phyloP scores from a whole-genome alignment of 192 early-diverging fungal species.

The Linnemannia hyalina region DNA sequence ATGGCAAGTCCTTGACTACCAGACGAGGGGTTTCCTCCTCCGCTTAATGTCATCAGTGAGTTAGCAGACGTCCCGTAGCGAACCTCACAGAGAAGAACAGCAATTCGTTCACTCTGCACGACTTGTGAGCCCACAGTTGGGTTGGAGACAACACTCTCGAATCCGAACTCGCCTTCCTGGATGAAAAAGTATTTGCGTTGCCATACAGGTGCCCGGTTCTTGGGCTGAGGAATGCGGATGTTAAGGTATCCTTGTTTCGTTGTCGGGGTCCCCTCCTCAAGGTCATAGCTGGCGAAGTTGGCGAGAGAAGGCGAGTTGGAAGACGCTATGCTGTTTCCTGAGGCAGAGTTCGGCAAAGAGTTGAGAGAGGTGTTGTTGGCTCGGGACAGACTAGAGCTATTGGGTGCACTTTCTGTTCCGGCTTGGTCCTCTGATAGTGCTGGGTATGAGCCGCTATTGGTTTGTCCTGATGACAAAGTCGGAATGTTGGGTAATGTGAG shows the following conservation, averaged over 20 bases:
- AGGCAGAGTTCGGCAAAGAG: neutral
- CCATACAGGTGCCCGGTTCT: conserved; percentile 70
- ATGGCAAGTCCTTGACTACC: conserved; percentile 51
- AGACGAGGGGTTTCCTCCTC: conserved; percentile 38
- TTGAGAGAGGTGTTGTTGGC: neutral
- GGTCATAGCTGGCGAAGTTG: neutral
- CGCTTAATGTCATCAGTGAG: conserved; percentile 26
- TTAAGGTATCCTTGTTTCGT: conserved; percentile 80
- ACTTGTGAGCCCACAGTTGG: conserved; percentile 66
- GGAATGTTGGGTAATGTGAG: neutral
- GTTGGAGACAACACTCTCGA: conserved; percentile 57
- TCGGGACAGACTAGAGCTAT: neutral
- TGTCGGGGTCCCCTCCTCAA: conserved; percentile 40
- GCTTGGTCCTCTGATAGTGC: conserved; percentile 7
- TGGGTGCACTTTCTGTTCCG: neutral
- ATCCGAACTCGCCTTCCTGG: conserved; percentile 70
- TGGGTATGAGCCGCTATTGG: neutral
- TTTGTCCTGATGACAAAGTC: neutral
- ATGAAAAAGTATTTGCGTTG: conserved; percentile 72
- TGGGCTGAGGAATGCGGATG: conserved; percentile 51
- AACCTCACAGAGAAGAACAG: conserved; percentile 68
- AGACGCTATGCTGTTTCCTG: neutral
- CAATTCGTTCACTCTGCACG: conserved; percentile 65
- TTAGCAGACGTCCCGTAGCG: conserved; percentile 62
- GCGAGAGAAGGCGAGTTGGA: neutral